Evolutionary conservation across 768 basidiomycete genomes (phyloP).

Genomic region (Hypholoma fasciculare): DNA sequence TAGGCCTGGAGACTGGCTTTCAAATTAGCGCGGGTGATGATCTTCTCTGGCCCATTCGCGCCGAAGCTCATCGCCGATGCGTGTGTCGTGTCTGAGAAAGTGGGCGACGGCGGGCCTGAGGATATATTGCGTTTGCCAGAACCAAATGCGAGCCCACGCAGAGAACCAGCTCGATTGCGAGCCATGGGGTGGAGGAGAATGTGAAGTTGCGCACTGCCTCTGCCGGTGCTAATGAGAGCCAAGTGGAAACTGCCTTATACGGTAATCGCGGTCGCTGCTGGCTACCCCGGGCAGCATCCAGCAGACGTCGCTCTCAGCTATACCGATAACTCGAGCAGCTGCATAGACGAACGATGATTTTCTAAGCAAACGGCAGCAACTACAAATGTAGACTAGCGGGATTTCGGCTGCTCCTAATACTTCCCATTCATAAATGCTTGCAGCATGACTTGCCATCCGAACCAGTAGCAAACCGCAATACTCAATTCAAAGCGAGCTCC

Average conservation of each 20-base stretch:
- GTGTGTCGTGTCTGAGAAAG: conserved; percentile 80
- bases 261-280: neutral
- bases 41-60: conserved; percentile 71
- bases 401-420: no score
- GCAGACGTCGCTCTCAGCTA: neutral
- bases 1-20: conserved; percentile 78
- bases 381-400: no score
- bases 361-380: no score
- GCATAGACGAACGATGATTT: neutral
- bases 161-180: conserved; percentile 50
- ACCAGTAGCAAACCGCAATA: no score
- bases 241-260: conserved; percentile 4
- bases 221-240: conserved; percentile 3
- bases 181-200: conserved; percentile 33
- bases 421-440: no score
- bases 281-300: neutral
- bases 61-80: conserved; percentile 80
- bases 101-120: conserved; percentile 74
- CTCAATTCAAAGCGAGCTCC: no score
- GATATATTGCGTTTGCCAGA: conserved; percentile 44
- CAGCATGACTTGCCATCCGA: no score
- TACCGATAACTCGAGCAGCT: neutral
- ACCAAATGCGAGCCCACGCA: conserved; percentile 54
- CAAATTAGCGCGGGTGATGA: conserved; percentile 79
- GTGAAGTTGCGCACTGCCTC: conserved; percentile 6